Conservation (phyloP, 208 protist genomes). For the Leishmania arabica region DNA sequence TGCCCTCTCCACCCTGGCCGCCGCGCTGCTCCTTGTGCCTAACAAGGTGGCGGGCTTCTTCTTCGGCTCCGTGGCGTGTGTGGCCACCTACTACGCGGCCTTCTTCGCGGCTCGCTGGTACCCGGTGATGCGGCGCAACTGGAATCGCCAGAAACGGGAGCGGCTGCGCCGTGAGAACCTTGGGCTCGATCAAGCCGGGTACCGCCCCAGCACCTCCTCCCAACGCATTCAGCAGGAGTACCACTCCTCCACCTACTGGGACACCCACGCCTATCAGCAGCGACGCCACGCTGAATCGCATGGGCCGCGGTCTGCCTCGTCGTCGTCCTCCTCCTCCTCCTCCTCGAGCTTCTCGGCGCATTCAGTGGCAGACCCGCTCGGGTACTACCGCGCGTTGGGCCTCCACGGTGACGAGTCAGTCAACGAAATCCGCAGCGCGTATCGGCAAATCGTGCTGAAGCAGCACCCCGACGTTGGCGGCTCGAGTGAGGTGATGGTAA, state of each 20-base stretch:
- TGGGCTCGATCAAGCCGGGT: conserved; percentile 44
- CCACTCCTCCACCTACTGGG: conserved; percentile 78
- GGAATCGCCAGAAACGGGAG: conserved; percentile 40
- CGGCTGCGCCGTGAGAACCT: conserved; percentile 43
- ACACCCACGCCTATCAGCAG: conserved; percentile 73
- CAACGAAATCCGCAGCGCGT: conserved; percentile 90
- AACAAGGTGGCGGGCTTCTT: conserved; percentile 75
- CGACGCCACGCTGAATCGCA: background rate
- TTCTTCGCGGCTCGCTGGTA: conserved; percentile 70
- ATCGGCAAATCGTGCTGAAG: conserved; percentile 70
- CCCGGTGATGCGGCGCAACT: conserved; percentile 61
- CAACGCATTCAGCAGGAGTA: conserved; percentile 77
- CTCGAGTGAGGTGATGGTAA: conserved; percentile 61
- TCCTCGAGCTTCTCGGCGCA: background rate
- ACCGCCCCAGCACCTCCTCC: conserved; percentile 50
- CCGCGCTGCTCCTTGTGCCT: conserved; percentile 48
- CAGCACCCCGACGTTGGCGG: conserved; percentile 90
- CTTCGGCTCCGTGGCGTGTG: conserved; percentile 37
- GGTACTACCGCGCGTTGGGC: conserved; percentile 75
- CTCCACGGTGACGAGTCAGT: conserved; percentile 77
- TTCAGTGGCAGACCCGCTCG: conserved; percentile 44
- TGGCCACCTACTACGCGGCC: conserved; percentile 67
- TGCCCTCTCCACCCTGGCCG: conserved; percentile 29
- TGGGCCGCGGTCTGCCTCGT: conserved; percentile 10
- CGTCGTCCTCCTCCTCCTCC: conserved; percentile 14